Conservation (phyloP, 1,284 basidiomycete genomes). For the Sanghuangporus baumii region DNA sequence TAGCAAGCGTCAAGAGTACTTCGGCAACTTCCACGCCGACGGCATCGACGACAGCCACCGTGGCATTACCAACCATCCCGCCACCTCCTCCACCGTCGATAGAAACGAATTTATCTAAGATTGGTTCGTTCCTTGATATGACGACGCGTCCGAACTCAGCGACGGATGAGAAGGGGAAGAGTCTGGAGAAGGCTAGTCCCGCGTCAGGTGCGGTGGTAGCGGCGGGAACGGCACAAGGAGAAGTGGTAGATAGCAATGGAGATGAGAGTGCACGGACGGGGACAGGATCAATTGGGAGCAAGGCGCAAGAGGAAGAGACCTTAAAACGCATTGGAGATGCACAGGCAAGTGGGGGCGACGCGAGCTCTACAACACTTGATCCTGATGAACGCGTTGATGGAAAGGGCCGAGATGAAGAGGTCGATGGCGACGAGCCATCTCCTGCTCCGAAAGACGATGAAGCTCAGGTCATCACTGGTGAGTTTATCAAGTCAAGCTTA, state of each 20-base stretch:
- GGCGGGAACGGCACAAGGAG: no score
- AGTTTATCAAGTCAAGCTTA: background rate
- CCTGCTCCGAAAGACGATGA: background rate
- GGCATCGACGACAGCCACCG: background rate
- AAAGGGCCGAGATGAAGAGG: background rate
- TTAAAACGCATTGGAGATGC: background rate
- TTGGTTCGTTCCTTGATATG: slow-evolving; percentile 13
- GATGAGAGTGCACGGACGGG: background rate
- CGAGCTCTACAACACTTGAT: background rate
- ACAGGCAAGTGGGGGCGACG: background rate
- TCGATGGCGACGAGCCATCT: background rate
- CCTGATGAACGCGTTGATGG: background rate
- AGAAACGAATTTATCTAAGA: background rate
- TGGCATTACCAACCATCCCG: background rate
- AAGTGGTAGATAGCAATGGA: background rate
- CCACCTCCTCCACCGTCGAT: slow-evolving; percentile 6
- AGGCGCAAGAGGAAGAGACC: background rate
- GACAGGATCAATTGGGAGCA: background rate
- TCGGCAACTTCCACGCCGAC: background rate
- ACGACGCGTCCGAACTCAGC: slow-evolving; percentile 13
- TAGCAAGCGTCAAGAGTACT: slow-evolving; percentile 4
- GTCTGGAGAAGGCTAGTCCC: background rate
- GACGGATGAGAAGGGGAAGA: slow-evolving; percentile 5
- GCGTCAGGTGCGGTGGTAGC: no score
- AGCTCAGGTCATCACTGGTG: slow-evolving; percentile 3